Percentiles rank a stretch among this genome's conserved stretches.
phyloP scores from a whole-genome alignment of 345 rosid genomes.

The Brassica nigra region DNA sequence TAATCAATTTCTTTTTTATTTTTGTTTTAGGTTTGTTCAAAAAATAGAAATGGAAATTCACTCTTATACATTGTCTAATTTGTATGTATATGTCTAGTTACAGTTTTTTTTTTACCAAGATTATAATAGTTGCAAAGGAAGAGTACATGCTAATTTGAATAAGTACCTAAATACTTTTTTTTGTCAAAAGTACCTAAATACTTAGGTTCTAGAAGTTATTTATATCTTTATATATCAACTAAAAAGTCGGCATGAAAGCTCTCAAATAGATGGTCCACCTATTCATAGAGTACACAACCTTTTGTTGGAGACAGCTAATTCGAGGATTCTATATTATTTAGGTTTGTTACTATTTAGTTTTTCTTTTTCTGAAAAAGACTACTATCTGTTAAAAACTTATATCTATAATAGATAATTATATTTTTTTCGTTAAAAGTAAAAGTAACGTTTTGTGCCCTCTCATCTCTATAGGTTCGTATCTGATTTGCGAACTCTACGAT shows the following conservation, averaged over 20 bases:
- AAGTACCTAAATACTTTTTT: background rate
- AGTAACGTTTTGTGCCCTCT: background rate
- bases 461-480: background rate
- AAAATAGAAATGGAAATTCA: background rate
- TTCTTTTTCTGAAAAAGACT: background rate
- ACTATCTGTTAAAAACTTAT: background rate
- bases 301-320: slow-evolving; percentile 8
- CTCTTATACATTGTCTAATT: background rate
- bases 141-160: slow-evolving; percentile 24
- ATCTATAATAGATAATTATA: background rate
- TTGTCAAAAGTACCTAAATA: background rate
- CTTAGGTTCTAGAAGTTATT: slow-evolving; percentile 18
- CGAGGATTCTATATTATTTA: slow-evolving; percentile 3
- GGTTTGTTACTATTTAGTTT: slow-evolving; percentile 18
- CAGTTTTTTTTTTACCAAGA: background rate
- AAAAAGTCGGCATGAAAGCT: slow-evolving; percentile 36
- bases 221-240: slow-evolving; percentile 3
- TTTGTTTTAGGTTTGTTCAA: background rate
- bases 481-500: slow-evolving; percentile 4
- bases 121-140: slow-evolving; percentile 18
- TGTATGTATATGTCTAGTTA: background rate
- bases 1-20: background rate
- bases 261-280: slow-evolving; percentile 31
- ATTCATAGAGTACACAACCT: slow-evolving; percentile 15
- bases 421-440: background rate